Evolutionary conservation across 345 rosid species (phyloP), one percentile per base, ranked within the genome.

Genomic region (Syzygium grande): DNA sequence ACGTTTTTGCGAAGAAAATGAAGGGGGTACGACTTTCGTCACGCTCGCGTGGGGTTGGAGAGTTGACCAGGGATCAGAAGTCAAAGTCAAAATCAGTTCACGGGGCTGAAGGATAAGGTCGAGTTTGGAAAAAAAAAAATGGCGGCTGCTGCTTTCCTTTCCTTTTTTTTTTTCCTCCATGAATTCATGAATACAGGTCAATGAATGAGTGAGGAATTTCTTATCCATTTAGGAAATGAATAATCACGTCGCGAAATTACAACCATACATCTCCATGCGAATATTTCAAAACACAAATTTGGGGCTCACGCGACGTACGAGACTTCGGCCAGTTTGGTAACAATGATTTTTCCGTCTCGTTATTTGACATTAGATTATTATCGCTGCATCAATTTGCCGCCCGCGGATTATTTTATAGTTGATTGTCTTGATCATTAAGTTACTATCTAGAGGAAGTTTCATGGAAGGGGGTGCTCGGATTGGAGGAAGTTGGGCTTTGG

Each of bases 251-350:
- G 0, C 38, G 49, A 68, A 68, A 68, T 9, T 68, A 68, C 25
- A 9, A 19, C 1, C 14, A 34, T 11, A 17, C 10, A 17, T 34
- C 46, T 34, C 80, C 25, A 9, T 23, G 7, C 7, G 43, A 68
- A 16, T 17, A 16, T 15, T 30, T 65, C 41, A 34, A 34, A 9
- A 34, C 9, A 3, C 6, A 68, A 68, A 68, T 0, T 30, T 68
- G 0, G 3, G 11, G 7, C 19, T 19, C 9, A 12, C 9, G 9
- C 1, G 6, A 13, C 0, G 6, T 4, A 0, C 8, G 80, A 9
- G 59, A 21, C 11, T 55, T 21, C 25, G 0, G 21, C 59, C 9
- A 8, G 25, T 8, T 55, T 55, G 11, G 59, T 8, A 55, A 7
- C 10, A 3, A 55, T 55, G 58, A 8, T 55, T 21, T 55, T 21